A percentile compares a stretch with the other conserved stretches of the same genome.
phyloP scores from a whole-genome alignment of 164 flowering plant genomes.

The Cinnamomum micranthum region DNA sequence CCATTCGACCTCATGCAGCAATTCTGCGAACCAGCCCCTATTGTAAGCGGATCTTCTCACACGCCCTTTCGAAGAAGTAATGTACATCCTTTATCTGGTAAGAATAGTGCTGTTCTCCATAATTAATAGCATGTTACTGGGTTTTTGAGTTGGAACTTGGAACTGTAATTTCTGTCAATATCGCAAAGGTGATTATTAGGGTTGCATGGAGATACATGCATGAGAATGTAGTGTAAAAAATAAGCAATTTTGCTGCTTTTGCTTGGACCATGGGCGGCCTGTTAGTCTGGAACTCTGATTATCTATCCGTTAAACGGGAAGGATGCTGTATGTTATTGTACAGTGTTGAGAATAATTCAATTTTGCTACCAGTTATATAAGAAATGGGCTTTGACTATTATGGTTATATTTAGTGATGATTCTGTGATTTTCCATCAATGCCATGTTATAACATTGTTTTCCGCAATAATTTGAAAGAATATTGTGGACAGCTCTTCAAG shows the following conservation, averaged over 20 bases:
- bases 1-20: slow-evolving; percentile 33
- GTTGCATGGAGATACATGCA: slow-evolving; percentile 13
- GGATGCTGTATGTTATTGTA: slow-evolving; percentile 5
- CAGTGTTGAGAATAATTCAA: slow-evolving; percentile 17
- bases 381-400: too few relatives aligned
- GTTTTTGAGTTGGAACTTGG: not conserved
- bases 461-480: not conserved
- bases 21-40: slow-evolving; percentile 46
- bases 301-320: not conserved
- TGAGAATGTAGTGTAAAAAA: slow-evolving; percentile 17
- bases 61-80: slow-evolving; percentile 39
- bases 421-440: too few relatives aligned
- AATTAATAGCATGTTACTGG: slow-evolving; percentile 10
- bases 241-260: slow-evolving; percentile 25
- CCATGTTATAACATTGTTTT: not conserved
- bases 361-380: slow-evolving; percentile 13
- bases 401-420: too few relatives aligned
- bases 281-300: not conserved
- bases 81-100: slow-evolving; percentile 11
- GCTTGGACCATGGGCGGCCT: not conserved
- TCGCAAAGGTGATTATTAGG: not conserved
- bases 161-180: slow-evolving; percentile 2
- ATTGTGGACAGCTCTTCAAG: not conserved
- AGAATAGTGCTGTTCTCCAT: slow-evolving; percentile 26
- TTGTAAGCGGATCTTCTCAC: slow-evolving; percentile 58